A percentile compares a stretch with the other conserved stretches of the same genome.
These are phyloP conservation scores for Lactarius tabidus DNA, from an alignment of 768 basidiomycete genomes.

Conservation along the genomic window DNA sequence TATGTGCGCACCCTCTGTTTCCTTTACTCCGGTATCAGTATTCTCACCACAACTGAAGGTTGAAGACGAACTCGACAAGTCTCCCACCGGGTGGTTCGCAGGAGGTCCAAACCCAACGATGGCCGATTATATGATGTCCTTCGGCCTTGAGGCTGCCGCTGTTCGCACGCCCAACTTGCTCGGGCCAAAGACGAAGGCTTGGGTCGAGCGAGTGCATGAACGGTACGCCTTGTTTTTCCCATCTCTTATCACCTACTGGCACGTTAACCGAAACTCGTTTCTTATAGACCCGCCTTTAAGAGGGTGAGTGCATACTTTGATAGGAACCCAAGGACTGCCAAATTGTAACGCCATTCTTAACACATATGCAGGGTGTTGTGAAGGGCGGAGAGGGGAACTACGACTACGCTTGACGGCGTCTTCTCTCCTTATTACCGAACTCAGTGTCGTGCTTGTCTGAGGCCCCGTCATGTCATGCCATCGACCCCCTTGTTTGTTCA, in stretches of 20 bases:
- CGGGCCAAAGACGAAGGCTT: conserved; percentile 37
- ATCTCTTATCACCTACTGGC: not conserved
- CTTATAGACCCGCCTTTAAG: conserved; percentile 34
- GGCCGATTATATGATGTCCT: conserved; percentile 46
- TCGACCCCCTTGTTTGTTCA: not conserved
- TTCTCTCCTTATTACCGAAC: not conserved
- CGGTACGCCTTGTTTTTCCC: conserved; percentile 30
- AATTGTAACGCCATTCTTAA: conserved; percentile 2
- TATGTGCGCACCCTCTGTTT: conserved; percentile 29
- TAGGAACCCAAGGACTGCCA: not conserved
- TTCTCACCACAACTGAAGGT: conserved; percentile 12
- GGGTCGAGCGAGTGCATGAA: conserved; percentile 37
- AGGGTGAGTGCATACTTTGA: conserved; percentile 27
- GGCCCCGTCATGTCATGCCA: not conserved
- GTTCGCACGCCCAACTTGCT: conserved; percentile 23
- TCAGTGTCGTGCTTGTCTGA: not conserved
- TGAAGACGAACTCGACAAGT: conserved; percentile 18
- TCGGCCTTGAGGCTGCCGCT: conserved; percentile 34
- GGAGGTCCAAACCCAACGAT: conserved; percentile 42
- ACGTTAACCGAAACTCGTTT: not conserved
- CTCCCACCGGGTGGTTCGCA: conserved; percentile 33
- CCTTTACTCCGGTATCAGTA: not conserved
- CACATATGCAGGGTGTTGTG: conserved; percentile 26
- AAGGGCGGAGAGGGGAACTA: conserved; percentile 29
- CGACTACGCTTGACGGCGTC: not conserved